Evolutionary conservation across 305 asterid species (phyloP).

Genomic region (Vinca major): DNA sequence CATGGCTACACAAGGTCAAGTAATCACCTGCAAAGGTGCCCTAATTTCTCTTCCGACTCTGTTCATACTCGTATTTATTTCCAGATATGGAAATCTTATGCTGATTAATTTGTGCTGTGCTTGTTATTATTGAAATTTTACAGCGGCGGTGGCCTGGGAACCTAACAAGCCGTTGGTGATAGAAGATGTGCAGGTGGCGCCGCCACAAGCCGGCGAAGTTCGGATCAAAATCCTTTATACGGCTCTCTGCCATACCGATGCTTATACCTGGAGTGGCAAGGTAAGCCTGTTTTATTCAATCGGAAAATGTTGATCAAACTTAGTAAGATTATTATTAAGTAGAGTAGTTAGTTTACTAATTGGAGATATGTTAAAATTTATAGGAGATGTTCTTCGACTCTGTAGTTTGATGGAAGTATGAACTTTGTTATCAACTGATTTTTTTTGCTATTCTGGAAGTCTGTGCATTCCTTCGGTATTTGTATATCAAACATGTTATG

Average conservation of each 20-base stretch:
- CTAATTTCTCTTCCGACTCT: no score
- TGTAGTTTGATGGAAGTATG: no score
- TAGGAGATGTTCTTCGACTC: no score
- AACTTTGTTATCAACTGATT: no score
- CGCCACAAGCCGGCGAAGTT: conserved; percentile 96
- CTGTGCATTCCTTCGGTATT: no score
- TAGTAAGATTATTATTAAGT: no score
- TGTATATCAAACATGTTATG: background rate
- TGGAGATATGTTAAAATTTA: no score
- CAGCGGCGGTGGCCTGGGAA: conserved; percentile 99
- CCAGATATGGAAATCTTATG: conserved; percentile 1
- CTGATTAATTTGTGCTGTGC: background rate
- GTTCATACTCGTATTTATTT: background rate
- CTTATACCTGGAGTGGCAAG: conserved; percentile 99
- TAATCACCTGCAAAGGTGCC: conserved; percentile 88
- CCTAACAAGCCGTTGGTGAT: conserved; percentile 92
- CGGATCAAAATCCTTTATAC: conserved; percentile 71
- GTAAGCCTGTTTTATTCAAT: conserved; percentile 19
- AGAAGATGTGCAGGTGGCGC: conserved; percentile 97
- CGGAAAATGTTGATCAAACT: background rate
- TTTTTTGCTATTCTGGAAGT: no score
- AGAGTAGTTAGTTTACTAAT: no score
- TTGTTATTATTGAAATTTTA: background rate
- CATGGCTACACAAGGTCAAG: conserved; percentile 94
- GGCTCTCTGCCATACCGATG: conserved; percentile 96